Evolutionary conservation across 2,329 filamentous ascomycete species (phyloP), one percentile per base, ranked within the genome.

Genomic region (Exophiala viscosa): DNA sequence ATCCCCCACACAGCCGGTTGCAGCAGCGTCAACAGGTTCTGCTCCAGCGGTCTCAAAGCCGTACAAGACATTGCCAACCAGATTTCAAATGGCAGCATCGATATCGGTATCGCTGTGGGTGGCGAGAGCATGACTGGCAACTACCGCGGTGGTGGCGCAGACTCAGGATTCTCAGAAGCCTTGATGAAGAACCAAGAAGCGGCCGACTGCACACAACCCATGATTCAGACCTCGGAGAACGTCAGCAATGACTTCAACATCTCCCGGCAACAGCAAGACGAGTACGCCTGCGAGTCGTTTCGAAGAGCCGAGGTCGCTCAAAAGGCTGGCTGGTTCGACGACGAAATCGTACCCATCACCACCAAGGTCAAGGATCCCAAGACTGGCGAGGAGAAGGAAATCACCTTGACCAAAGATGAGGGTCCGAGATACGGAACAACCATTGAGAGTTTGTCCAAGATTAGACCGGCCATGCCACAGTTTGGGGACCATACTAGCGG

Each of bases 201-300:
- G 0, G 72, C 72, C 42, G 92, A 97, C 74, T 93, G 90, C 78
- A 83, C 92, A 83, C 83, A 90, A 79, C 88, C 92, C 61, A 99
- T 99, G 93, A 93, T 93, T 17, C 95, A 95, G 82, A 99, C 93
- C 2, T 92, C 87, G 54, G 93, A 99, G 77, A 97, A 97, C 68
- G 90, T 99, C 23, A 90, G 86, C 64, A 83, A 83, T 44, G 93
- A 97, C 74, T 97, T 97, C 71, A 82, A 86, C 67, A 85, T 99
- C 68, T 75, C 82, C 2, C 83, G 93, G 56, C 84, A 91, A 67
- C 74, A 76, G 68, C 88, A 97, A 74, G 93, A 99, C 72, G 76
- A 80, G 61, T 97, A 85, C 70, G 89, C 93, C 0, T 87, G 87
- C 8, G 90, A 95, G 76, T 90, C 86, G 41, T 99, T 90, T 77